Percentiles rank a stretch among this genome's conserved stretches.
phyloP scores from a whole-genome alignment of 2,329 filamentous ascomycete genomes.

The Fusarium foetens region DNA sequence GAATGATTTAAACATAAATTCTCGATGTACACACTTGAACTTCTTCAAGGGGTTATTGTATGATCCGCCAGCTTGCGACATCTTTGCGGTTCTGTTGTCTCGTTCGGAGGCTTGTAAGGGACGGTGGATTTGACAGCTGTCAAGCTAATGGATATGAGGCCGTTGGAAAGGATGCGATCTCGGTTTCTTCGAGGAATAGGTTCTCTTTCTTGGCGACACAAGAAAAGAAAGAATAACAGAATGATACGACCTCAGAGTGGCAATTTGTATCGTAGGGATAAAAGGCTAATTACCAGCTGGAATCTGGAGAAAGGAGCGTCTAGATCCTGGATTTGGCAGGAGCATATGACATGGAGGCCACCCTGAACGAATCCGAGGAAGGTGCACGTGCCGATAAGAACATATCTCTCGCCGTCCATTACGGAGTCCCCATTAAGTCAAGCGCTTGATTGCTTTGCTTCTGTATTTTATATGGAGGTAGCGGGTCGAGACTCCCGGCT shows the following conservation, averaged over 20 bases:
- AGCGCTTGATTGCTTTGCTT: background rate
- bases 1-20: background rate
- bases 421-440: slow-evolving; percentile 18
- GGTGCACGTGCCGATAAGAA: slow-evolving; percentile 44
- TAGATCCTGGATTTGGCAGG: slow-evolving; percentile 43
- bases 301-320: slow-evolving; percentile 44
- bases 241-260: slow-evolving; percentile 28
- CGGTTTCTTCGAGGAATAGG: slow-evolving; percentile 3
- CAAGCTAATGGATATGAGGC: slow-evolving; percentile 31
- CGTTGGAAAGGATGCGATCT: slow-evolving; percentile 11
- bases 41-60: slow-evolving; percentile 99
- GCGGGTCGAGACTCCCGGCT: slow-evolving; percentile 18
- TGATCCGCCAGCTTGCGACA: slow-evolving; percentile 85
- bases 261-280: slow-evolving; percentile 32
- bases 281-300: slow-evolving; percentile 30
- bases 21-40: slow-evolving; percentile 79
- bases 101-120: slow-evolving; percentile 22
- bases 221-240: background rate
- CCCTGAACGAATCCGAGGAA: slow-evolving; percentile 30
- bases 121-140: slow-evolving; percentile 41
- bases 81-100: slow-evolving; percentile 56
- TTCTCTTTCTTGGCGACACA: background rate
- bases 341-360: slow-evolving; percentile 42
- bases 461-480: slow-evolving; percentile 16
- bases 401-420: slow-evolving; percentile 3